Evolutionary conservation across 2,329 filamentous ascomycete species (phyloP), one percentile per base, ranked within the genome.

Genomic region (Zymoseptoria passerinii): DNA sequence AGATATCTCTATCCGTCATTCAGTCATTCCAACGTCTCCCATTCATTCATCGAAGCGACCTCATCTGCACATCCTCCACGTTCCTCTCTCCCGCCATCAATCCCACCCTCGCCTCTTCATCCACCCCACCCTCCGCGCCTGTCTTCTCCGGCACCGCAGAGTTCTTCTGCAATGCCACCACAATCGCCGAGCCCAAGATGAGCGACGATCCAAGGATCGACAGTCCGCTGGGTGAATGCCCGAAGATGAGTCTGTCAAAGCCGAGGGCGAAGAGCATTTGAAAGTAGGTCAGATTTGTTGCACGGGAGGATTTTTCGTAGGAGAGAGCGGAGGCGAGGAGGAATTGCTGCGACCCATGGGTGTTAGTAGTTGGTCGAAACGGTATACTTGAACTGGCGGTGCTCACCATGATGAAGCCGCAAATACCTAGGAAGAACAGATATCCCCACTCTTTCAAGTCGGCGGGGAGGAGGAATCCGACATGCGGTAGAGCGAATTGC

Each of bases 291-390:
- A 88, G 86, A 56, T 83, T 84, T 0, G 83, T 86, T 1, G 83
- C 84, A 19, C 82, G 77, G 2, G 76, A 75, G 1, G 80, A 81
- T 61, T 86, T 87, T 67, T 92, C 88, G 61, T 86, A 83, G 23
- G 87, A 79, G 52, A 96, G 75, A 0, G 90, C 90, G 0, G 83
- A 81, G 1, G 91, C 94, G 18, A 95, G 76, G n/a, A 95, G 78
- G 65, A 90, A 90, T 80, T 96, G 92, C 77, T 78, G 52, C 5
- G 18, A 53, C n/a, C n/a, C n/a, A n/a, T n/a, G n/a, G n/a, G n/a
- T n/a, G n/a, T n/a, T n/a, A n/a, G n/a, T n/a, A n/a, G n/a, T n/a
- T n/a, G n/a, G n/a, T n/a, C n/a, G n/a, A n/a, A n/a, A n/a, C n/a
- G n/a, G n/a, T n/a, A n/a, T n/a, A n/a, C n/a, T n/a, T n/a, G n/a